A percentile compares a stretch with the other conserved stretches of the same genome.
Evolutionary conservation across 2,329 filamentous ascomycete species (phyloP).

Genomic region (Ophiostoma ulmi): DNA sequence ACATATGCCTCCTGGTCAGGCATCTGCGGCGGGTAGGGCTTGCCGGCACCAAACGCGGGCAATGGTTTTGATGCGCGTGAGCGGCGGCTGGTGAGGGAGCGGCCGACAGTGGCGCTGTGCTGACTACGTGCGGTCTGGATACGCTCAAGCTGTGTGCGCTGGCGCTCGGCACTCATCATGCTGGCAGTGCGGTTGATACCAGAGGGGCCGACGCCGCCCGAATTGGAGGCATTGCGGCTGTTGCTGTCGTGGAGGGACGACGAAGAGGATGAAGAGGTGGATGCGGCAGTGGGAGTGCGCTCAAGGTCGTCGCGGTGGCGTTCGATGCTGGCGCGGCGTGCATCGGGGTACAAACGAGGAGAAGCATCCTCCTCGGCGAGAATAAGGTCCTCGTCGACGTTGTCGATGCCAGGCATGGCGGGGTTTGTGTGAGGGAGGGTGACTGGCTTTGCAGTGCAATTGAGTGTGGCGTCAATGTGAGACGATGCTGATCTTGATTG

Average conservation of each 20-base stretch:
- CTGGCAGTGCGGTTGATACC: conserved; percentile 59
- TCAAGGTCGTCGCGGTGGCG: conserved; percentile 49
- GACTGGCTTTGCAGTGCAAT: neutral
- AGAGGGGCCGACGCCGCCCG: conserved; percentile 34
- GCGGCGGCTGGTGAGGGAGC: conserved; percentile 38
- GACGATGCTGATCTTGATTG: neutral
- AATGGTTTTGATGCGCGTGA: conserved; percentile 49
- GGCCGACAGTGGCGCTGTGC: conserved; percentile 67
- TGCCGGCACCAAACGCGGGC: conserved; percentile 67
- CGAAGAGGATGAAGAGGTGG: conserved; percentile 46
- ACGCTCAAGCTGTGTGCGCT: conserved; percentile 63
- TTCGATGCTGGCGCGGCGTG: conserved; percentile 31
- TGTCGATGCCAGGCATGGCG: conserved; percentile 51
- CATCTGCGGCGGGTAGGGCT: conserved; percentile 64
- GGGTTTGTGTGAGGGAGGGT: neutral
- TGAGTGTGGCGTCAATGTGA: neutral
- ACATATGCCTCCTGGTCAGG: conserved; percentile 68
- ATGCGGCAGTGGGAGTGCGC: conserved; percentile 52
- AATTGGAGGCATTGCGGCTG: neutral
- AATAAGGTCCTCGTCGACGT: conserved; percentile 50
- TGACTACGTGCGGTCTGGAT: conserved; percentile 68
- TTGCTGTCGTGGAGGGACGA: conserved; percentile 38
- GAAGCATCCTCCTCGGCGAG: conserved; percentile 52
- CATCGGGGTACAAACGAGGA: conserved; percentile 33
- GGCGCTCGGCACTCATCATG: conserved; percentile 61